Base-by-base conservation (phyloP, 768 basidiomycete genomes). In the Lactifluus volemus region DNA sequence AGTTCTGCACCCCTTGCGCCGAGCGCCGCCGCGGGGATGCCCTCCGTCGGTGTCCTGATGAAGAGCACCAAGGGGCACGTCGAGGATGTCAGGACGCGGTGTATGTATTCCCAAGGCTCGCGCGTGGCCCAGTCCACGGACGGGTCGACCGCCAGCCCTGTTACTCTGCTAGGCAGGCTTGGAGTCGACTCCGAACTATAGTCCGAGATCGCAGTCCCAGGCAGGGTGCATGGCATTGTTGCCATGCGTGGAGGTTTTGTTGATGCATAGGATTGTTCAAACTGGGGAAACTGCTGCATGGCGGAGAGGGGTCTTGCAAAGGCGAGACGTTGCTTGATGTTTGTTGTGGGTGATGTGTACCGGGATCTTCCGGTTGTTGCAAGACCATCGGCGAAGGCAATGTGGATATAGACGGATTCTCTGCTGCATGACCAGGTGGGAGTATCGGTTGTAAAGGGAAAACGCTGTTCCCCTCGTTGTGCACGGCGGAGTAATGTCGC, bases 61-160 rank as follows among this genome's bases (percentile, higher is more conserved):
- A 63, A 54, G 52, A 58, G 44, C 51, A 63, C 61, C 12, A 63
- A 57, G 2, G 38, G 56, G 25, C 29, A 9, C 7, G 56, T 63
- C 47, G 56, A 53, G 11, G 56, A 42, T 12, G 61, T 63, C 56
- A 63, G 52, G 11, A 63, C 57, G 29, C 56, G 61, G 34, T 63
- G 61, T 9, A 63, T 15, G 54, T 63, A 63, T 44, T 55, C 54
- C 63, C 63, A 63, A 5, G 63, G 63, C 38, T 61, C 53, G 44
- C 60, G 59, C 41, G 63, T 21, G n/a, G 63, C 63, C 59, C 61
- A 63, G 48, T 63, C 61, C n/a, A 58, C 56, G 8, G n/a, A 36
- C 9, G 11, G 30, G 41, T 54, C 57, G 0, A 58, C 61, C 1
- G 39, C 32, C 25, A 6, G 21, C 25, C 36, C 52, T 12, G 61